phyloP scores from a whole-genome alignment of 345 rosid species.

The Eutrema japonicum region DNA sequence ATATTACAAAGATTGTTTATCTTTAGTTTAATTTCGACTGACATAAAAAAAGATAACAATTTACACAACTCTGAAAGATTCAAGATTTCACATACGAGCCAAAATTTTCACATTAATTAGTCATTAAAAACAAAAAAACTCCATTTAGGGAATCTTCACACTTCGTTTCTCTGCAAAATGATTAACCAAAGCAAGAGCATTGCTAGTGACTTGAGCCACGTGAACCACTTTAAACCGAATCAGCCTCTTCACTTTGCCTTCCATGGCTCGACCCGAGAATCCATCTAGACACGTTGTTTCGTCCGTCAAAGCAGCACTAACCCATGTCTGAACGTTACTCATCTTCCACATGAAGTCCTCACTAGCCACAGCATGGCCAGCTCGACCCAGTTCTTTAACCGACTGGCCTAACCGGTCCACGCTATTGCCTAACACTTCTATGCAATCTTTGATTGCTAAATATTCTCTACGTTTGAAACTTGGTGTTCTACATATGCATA shows the following conservation, averaged over 20 bases:
- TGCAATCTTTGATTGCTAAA: constrained; percentile 73
- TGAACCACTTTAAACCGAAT: constrained; percentile 53
- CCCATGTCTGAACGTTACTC: constrained; percentile 94
- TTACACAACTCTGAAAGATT: constrained; percentile 31
- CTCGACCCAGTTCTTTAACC: constrained; percentile 61
- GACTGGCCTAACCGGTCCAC: constrained; percentile 71
- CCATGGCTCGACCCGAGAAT: constrained; percentile 56
- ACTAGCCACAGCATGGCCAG: constrained; percentile 48
- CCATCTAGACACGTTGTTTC: constrained; percentile 82
- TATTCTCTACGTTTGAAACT: constrained; percentile 60
- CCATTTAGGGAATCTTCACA: constrained; percentile 38
- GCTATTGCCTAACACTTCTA: constrained; percentile 67
- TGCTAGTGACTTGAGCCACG: constrained; percentile 83
- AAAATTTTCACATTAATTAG: constrained; percentile 32
- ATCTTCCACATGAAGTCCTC: constrained; percentile 71
- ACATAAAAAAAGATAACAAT: constrained; percentile 6
- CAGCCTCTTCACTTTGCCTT: constrained; percentile 61
- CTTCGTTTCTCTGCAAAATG: constrained; percentile 63
- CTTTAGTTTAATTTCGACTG: constrained; percentile 12
- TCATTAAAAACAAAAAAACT: background rate
- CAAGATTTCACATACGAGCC: constrained; percentile 22
- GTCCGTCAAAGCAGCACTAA: constrained; percentile 86
- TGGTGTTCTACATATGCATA: constrained; percentile 27
- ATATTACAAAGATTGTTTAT: constrained; percentile 12
- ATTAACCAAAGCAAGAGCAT: constrained; percentile 83